phyloP scores from a whole-genome alignment of 192 early-diverging fungal species.

The Gaertneriomyces sp. region DNA sequence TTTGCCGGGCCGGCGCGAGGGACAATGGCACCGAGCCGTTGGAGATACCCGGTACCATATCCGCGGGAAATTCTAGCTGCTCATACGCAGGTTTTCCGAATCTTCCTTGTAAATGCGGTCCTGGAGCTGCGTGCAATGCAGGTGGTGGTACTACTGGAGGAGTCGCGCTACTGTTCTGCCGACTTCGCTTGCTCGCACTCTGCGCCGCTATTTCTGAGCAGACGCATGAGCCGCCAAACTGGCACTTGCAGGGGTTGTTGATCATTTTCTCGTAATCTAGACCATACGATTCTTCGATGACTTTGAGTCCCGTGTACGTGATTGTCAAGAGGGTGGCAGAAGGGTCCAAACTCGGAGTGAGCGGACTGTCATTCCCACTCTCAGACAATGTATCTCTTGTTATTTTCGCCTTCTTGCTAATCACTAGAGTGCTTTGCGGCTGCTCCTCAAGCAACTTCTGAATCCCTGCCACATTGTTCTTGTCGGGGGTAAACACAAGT shows the following conservation, averaged over 20 bases:
- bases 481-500: conserved; percentile 12
- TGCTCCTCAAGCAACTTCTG: conserved; percentile 15
- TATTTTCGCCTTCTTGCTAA: conserved; percentile 16
- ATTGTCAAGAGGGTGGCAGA: background rate
- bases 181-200: background rate
- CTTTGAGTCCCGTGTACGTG: background rate
- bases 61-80: background rate
- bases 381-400: background rate
- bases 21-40: background rate
- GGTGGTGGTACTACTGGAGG: background rate
- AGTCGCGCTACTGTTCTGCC: conserved; percentile 7
- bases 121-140: background rate
- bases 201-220: conserved; percentile 21
- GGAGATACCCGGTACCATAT: background rate
- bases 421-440: conserved; percentile 3
- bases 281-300: conserved; percentile 19
- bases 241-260: conserved; percentile 28
- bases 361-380: too few relatives aligned
- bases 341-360: background rate
- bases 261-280: conserved; percentile 15
- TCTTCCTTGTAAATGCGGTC: background rate
- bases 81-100: background rate
- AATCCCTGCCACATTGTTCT: conserved; percentile 4
- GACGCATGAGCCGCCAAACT: conserved; percentile 29
- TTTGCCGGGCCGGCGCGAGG: too few relatives aligned